Conservation (phyloP, 306 rosid species). For the Hippophae gyantsensis region DNA sequence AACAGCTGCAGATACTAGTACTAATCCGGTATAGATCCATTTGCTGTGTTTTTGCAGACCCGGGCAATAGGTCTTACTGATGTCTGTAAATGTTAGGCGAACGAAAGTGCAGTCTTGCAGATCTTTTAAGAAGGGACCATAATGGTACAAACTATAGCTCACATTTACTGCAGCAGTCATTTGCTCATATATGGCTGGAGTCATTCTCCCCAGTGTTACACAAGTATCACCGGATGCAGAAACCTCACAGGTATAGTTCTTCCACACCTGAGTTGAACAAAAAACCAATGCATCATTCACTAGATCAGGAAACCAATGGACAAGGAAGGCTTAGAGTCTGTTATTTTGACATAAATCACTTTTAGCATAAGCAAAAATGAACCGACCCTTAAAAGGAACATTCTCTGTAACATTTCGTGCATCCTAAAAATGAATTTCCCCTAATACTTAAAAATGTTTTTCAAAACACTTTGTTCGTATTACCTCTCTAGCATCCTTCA, state of each 20-base stretch:
- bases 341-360: too few relatives aligned
- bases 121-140: conserved; percentile 49
- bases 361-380: too few relatives aligned
- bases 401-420: not conserved
- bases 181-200: conserved; percentile 40
- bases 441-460: too few relatives aligned
- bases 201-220: conserved; percentile 41
- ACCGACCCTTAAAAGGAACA: too few relatives aligned
- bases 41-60: conserved; percentile 19
- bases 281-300: not conserved
- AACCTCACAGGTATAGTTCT: conserved; percentile 40
- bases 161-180: conserved; percentile 35
- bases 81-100: conserved; percentile 41
- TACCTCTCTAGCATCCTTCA: conserved; percentile 38
- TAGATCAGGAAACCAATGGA: not conserved
- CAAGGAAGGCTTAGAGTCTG: not conserved
- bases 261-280: conserved; percentile 57
- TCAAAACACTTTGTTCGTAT: conserved; percentile 11
- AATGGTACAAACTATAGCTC: conserved; percentile 47
- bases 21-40: conserved; percentile 47
- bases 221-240: conserved; percentile 24
- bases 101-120: conserved; percentile 58
- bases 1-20: conserved; percentile 48
- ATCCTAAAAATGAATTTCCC: not conserved
- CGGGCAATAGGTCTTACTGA: conserved; percentile 47